Evolutionary conservation across 148 eudicot species (phyloP), one percentile per base, ranked within the genome.

Genomic region (Cornus florida): DNA sequence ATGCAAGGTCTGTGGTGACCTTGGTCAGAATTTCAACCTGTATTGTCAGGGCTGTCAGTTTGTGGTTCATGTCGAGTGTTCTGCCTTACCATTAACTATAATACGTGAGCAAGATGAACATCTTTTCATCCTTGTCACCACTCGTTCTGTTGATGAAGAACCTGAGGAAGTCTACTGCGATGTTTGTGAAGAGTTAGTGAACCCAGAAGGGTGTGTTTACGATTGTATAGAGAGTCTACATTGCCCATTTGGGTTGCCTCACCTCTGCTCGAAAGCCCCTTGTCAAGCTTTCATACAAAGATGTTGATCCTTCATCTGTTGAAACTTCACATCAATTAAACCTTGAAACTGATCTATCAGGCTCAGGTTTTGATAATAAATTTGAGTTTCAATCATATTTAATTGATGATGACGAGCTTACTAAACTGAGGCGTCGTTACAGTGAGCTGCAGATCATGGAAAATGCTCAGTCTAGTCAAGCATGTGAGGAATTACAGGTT

Each of bases 141-240:
- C 57, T 24, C 46, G 24, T 1, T 74, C 77, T 19, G 12, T 74
- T 5, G 77, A 59, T 23, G 77, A 59, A 33, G 77, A 62, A 3
- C 7, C 68, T 0, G 77, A 35, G 7, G 77, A 74, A 35, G 59
- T 59, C 22, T 74, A 74, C 46, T 74, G 77, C 2, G 77, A 74
- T 74, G 68, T 74, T 59, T 74, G 77, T 19, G 77, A 74, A 17
- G 48, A 64, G 16, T 4, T 3, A 20, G 77, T 74, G 68, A 74
- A 74, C 67, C 67, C 67, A 20, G 60, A 35, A 7, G 67, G 28
- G 13, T 74, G 48, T 2, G 35, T 74, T 59, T 74, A 74, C 68
- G 59, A 74, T 10, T 74, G 67, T 20, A 46, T 31, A 74, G 10
- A 28, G 76, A 3, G 17, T 24, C 14, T 73, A 73, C 7, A 73